Evolutionary conservation across 257 asterid species (phyloP).

Genomic region (Nicotiana attenuata): DNA sequence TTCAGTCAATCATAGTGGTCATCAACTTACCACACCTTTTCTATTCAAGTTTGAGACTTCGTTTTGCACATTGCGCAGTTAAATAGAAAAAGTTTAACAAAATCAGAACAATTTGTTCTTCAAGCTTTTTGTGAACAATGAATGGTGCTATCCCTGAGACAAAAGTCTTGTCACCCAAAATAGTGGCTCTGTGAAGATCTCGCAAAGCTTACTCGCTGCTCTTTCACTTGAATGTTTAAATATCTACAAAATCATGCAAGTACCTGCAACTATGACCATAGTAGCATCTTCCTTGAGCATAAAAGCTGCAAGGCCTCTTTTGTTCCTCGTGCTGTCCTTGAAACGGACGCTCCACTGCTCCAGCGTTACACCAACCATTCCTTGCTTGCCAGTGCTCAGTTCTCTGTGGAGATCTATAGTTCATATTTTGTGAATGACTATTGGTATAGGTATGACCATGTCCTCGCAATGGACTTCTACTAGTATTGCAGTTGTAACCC

Average conservation of each 20-base stretch:
- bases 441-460: neutral
- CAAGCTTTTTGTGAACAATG: neutral
- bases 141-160: neutral
- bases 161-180: neutral
- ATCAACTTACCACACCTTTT: neutral
- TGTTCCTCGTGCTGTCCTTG: conserved; percentile 15
- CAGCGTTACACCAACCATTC: conserved; percentile 2
- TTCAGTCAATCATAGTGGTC: neutral
- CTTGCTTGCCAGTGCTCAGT: neutral
- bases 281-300: conserved; percentile 53
- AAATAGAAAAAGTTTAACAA: neutral
- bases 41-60: neutral
- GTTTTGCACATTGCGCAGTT: neutral
- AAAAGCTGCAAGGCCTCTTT: conserved; percentile 40
- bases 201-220: neutral
- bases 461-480: neutral
- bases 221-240: conserved; percentile 1
- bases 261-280: conserved; percentile 63
- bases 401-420: conserved; percentile 8
- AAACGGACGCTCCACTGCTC: conserved; percentile 13
- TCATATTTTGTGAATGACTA: conserved; percentile 5
- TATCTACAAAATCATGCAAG: conserved; percentile 26
- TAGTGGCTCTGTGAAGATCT: neutral
- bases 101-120: neutral
- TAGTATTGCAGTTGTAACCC: neutral